Evolutionary conservation across 176 grass and related monocot species (phyloP).

Genomic region (Triticum timopheevii): DNA sequence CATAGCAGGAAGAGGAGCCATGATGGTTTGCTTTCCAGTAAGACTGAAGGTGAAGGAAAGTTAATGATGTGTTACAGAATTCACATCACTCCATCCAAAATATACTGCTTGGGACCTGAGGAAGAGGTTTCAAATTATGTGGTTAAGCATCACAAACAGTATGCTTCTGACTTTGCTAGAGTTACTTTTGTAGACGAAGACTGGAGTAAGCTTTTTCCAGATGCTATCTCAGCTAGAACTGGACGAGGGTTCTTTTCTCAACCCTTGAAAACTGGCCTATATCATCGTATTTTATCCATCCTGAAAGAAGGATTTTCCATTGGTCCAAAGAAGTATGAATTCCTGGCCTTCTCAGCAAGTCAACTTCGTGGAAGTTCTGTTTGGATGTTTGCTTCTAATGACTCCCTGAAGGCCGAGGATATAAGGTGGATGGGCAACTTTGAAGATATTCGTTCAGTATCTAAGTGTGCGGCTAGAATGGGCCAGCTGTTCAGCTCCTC

Average conservation of each 20-base stretch:
- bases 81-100: slow-evolving; percentile 84
- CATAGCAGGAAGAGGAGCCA: slow-evolving; percentile 39
- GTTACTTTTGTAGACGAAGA: slow-evolving; percentile 97
- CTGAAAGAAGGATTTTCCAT: slow-evolving; percentile 78
- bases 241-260: slow-evolving; percentile 59
- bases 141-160: slow-evolving; percentile 53
- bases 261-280: slow-evolving; percentile 74
- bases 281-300: slow-evolving; percentile 75
- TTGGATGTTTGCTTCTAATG: slow-evolving; percentile 99
- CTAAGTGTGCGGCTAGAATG: slow-evolving; percentile 97
- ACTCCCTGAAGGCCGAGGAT: slow-evolving; percentile 57
- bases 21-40: slow-evolving; percentile 29
- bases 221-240: slow-evolving; percentile 64
- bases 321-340: slow-evolving; percentile 83
- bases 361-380: slow-evolving; percentile 89
- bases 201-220: slow-evolving; percentile 81
- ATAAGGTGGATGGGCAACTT: slow-evolving; percentile 97
- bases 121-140: slow-evolving; percentile 90
- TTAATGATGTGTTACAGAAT: slow-evolving; percentile 79
- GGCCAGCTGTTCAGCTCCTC: slow-evolving; percentile 97
- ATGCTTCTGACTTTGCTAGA: slow-evolving; percentile 89
- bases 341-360: slow-evolving; percentile 97
- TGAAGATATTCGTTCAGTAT: slow-evolving; percentile 65
- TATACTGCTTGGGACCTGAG: slow-evolving; percentile 90
- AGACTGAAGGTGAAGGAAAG: slow-evolving; percentile 40